Evolutionary conservation across 371 early-diverging fungal genomes (phyloP), one percentile per base, ranked within the genome.

Genomic region (Mortierella sp.): DNA sequence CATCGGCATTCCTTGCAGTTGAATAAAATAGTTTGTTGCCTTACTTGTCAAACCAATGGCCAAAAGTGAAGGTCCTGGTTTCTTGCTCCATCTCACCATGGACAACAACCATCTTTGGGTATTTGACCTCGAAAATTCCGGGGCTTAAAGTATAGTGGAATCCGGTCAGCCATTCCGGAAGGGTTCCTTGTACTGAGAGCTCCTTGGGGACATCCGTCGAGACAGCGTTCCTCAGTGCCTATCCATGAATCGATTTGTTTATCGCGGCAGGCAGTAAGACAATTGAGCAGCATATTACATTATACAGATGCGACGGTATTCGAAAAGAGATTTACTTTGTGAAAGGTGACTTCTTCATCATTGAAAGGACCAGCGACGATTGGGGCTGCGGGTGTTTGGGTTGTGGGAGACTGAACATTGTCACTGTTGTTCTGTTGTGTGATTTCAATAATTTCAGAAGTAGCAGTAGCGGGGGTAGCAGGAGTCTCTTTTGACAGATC

Each of bases 1-100:
- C 3, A 52, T 8, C 33, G 22, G 1, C 4, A 24, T 4, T 9
- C 50, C 15, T 24, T 52, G 61, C 43, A 43, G 33, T 22, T n/a
- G 24, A 53, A 43, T 38, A 21, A 47, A 63, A 32, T 36, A 41
- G 63, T 19, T 45, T 16, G 16, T 11, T 32, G 32, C 62, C 87
- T 72, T 85, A 91, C 89, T 85, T 88, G 76, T 94, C 94, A 84
- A 93, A 90, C 87, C 92, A 89, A 70, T 93, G 92, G 5, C 91
- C 93, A 69, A 92, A 91, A 2, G 87, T 85, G 65, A 90, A 94
- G 4, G 84, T 84, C 32, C 85, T 74, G 24, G 93, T 91, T 19
- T 88, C 90, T 63, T 88, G 88, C 78, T 91, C 88, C 13, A 88
- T 79, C 52, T 91, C 85, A 10, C 91, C 88, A 41, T 92, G 85